Evolutionary conservation across 208 protist genomes (phyloP).

Genomic region (Lotmaria passim): DNA sequence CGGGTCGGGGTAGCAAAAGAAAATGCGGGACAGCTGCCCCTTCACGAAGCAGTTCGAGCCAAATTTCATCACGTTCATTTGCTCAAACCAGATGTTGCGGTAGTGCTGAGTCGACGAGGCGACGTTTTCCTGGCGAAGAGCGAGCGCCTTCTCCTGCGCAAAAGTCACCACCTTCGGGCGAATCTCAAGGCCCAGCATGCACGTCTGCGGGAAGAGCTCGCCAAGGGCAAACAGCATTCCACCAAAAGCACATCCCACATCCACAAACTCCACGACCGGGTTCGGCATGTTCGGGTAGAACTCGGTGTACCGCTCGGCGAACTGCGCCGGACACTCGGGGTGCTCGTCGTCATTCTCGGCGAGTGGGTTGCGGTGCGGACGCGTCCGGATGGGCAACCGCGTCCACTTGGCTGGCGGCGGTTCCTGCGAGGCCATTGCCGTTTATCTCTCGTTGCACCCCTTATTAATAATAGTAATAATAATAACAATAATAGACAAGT

Average conservation of each 20-base stretch:
- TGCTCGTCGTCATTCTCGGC: constrained; percentile 90
- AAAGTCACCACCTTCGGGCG: constrained; percentile 94
- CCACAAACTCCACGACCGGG: constrained; percentile 83
- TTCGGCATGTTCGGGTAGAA: constrained; percentile 56
- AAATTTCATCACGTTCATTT: constrained; percentile 98
- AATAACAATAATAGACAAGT: too few relatives aligned
- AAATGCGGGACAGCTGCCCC: constrained; percentile 95
- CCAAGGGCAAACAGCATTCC: constrained; percentile 94
- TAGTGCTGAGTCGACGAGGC: constrained; percentile 85
- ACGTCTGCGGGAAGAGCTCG: constrained; percentile 91
- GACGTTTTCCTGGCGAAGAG: constrained; percentile 51
- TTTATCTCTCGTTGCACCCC: neutral
- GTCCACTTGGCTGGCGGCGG: constrained; percentile 76
- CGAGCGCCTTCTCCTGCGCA: constrained; percentile 83
- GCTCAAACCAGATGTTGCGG: constrained; percentile 95
- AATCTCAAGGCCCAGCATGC: constrained; percentile 97
- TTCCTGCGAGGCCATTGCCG: constrained; percentile 21
- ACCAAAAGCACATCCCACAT: constrained; percentile 98
- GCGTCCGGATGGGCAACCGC: constrained; percentile 86
- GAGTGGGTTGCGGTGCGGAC: constrained; percentile 94
- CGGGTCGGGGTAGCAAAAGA: constrained; percentile 98
- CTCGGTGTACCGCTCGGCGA: constrained; percentile 43
- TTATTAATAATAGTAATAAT: neutral
- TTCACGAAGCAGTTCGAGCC: constrained; percentile 97
- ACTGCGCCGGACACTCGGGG: constrained; percentile 73